Evolutionary conservation across 169 alveolate genomes (phyloP), one percentile per base, ranked within the genome.

Genomic region (Plasmodium gonderi): DNA sequence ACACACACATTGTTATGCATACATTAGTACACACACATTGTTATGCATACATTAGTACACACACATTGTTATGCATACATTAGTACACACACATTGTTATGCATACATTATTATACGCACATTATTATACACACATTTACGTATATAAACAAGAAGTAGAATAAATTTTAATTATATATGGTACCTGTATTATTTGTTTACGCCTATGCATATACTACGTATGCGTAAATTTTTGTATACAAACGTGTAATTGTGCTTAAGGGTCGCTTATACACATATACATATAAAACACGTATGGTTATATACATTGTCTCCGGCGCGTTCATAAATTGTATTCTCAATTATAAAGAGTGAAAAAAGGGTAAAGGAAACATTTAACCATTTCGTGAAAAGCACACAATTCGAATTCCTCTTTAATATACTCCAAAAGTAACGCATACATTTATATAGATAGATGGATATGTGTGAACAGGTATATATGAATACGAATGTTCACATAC

Each of bases 161-260:
- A 54, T 31, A n/a, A 2, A 54, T 20, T 14, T 54, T 54, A n/a
- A 54, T 9, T 31, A 17, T 31, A 12, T 31, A 1, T n/a, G n/a
- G n/a, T 12, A 31, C 33, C 69, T 54, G 31, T 54, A 20, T 54
- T 54, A 54, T 54, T 54, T 31, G 33, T 54, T 54, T 8, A 3
- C 33, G 33, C 14, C 36, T n/a, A 54, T 12, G 33, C 69, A n/a
- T 12, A 2, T 60, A 20, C 72, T 60, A 9, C 72, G 0, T 60
- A 5, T 60, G 72, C 33, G 72, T 11, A 11, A 60, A 1, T 60
- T 5, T 4, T 60, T 60, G 40, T 60, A 60, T 60, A 36, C 72
- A 60, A 60, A 60, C 72, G 38, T 36, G 72, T 60, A 60, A 60
- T 60, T 60, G 72, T 60, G n/a, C n/a, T n/a, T n/a, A n/a, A n/a